Evolutionary conservation across 768 basidiomycete genomes (phyloP), one percentile per base, ranked within the genome.

Genomic region (Inosperma sp.): DNA sequence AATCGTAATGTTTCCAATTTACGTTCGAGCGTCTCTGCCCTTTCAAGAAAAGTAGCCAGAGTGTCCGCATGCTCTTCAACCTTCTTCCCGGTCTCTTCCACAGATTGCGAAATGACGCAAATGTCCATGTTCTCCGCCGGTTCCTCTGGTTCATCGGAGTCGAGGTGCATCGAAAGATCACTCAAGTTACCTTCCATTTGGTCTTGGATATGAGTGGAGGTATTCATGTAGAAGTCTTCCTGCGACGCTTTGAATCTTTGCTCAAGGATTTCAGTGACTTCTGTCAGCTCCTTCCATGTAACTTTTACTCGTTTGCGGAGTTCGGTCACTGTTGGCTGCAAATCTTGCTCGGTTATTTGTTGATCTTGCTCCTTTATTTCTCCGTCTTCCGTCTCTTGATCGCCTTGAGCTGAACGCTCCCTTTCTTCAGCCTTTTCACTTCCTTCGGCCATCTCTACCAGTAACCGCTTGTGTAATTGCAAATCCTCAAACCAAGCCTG

Each of bases 151-250:
- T n/a, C 46, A 27, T 13, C 14, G 29, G 17, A 19, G 25, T 48
- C 35, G 16, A 36, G 10, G 34, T 2, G 14, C 12, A 22, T 19
- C 35, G 12, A 17, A 17, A 35, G 23, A 40, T 74, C 73, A 59
- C 80, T 82, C n/a, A 88, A 83, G 62, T 83, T 82, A 43, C 13
- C 42, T 23, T 73, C 70, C 71, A 76, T 85, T 51, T 86, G 86
- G 43, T 67, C 73, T 60, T 81, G 81, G 7, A 81, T 77, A 61
- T 76, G 79, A 8, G 52, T 56, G 36, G 37, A 60, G 10, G 35
- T n/a, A 10, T 57, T 35, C 33, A 51, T 40, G 25, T 63, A 58
- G 10, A 65, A 19, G 7, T 58, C 49, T 49, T 63, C 65, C n/a
- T 52, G 41, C 9, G 49, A 37, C 3, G 26, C 19, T 2, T 49